Evolutionary conservation across 2,329 filamentous ascomycete genomes (phyloP).

Genomic region (Zasmidium citrigriseum): DNA sequence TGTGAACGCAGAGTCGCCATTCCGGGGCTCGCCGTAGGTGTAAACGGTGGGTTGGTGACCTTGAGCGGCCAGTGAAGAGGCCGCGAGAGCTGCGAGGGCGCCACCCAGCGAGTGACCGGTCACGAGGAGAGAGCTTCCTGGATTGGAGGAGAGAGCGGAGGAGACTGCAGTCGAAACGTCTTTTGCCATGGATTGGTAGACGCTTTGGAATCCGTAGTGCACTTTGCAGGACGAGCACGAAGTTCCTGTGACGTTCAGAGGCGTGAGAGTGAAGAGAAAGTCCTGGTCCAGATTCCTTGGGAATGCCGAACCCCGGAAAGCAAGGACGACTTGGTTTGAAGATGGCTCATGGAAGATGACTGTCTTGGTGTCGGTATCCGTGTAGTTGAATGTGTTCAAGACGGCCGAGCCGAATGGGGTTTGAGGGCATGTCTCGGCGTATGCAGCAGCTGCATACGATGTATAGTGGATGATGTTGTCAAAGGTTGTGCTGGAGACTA

Average conservation of each 20-base stretch:
- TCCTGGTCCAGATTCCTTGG: constrained; percentile 65
- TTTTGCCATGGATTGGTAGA: constrained; percentile 57
- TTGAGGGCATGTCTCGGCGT: constrained; percentile 2
- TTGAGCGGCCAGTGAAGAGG: constrained; percentile 54
- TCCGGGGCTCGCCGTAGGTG: constrained; percentile 67
- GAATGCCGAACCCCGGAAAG: constrained; percentile 61
- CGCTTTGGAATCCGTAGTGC: constrained; percentile 61
- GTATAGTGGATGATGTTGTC: constrained; percentile 12
- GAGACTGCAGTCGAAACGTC: constrained; percentile 48
- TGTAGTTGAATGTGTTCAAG: constrained; percentile 4
- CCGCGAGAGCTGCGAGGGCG: constrained; percentile 63
- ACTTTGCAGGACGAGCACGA: constrained; percentile 52
- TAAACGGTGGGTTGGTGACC: constrained; percentile 52
- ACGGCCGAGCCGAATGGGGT: constrained; percentile 5
- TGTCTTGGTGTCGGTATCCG: constrained; percentile 1
- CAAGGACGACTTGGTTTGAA: constrained; percentile 54
- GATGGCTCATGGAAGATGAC: constrained; percentile 16
- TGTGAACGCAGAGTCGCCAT: constrained; percentile 60
- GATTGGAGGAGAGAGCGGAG: constrained; percentile 45
- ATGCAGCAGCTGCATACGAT: constrained; percentile 6
- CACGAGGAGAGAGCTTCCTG: constrained; percentile 54
- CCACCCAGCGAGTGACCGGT: constrained; percentile 71
- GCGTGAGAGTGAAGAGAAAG: constrained; percentile 43
- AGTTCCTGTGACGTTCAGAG: constrained; percentile 34
- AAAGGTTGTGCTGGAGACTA: background rate